Percentiles rank a stretch among this genome's conserved stretches.
phyloP scores from a whole-genome alignment of 768 basidiomycete species.

The Lactarius pseudohatsudake region DNA sequence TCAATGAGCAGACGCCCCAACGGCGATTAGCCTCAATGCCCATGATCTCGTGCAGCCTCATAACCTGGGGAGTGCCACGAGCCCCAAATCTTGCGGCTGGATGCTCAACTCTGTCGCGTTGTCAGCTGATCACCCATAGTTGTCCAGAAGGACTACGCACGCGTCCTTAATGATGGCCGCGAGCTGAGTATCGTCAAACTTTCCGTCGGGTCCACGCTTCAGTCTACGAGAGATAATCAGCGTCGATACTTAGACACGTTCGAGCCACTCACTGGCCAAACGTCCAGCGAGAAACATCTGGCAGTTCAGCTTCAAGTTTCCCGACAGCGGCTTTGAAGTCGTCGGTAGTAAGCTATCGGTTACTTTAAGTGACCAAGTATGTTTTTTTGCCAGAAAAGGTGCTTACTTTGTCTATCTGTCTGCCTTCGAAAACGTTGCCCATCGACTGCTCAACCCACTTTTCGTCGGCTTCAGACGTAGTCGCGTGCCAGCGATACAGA shows the following conservation, averaged over 20 bases:
- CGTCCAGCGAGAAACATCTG: constrained; percentile 60
- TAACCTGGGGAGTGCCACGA: constrained; percentile 65
- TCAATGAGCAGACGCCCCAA: constrained; percentile 83
- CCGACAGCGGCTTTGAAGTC: constrained; percentile 54
- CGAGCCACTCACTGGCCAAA: constrained; percentile 52
- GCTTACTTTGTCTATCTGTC: constrained; percentile 43
- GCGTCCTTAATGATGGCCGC: constrained; percentile 65
- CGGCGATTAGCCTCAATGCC: constrained; percentile 72
- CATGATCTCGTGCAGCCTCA: constrained; percentile 82
- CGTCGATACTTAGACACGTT: background rate
- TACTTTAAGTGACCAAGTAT: background rate
- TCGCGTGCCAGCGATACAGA: constrained; percentile 85
- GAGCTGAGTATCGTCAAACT: constrained; percentile 69
- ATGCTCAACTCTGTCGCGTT: constrained; percentile 55
- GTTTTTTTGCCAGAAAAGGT: background rate
- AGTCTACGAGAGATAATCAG: constrained; percentile 42
- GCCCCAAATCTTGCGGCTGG: constrained; percentile 75
- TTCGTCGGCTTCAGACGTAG: constrained; percentile 70
- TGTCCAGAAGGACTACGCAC: constrained; percentile 43
- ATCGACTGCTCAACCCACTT: constrained; percentile 62
- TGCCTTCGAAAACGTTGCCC: constrained; percentile 51
- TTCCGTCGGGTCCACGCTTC: constrained; percentile 56
- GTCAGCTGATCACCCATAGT: background rate
- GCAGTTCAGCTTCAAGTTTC: constrained; percentile 42
- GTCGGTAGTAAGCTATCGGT: constrained; percentile 37